Conservation (phyloP, 345 rosid genomes). For the Syzygium aromaticum region DNA sequence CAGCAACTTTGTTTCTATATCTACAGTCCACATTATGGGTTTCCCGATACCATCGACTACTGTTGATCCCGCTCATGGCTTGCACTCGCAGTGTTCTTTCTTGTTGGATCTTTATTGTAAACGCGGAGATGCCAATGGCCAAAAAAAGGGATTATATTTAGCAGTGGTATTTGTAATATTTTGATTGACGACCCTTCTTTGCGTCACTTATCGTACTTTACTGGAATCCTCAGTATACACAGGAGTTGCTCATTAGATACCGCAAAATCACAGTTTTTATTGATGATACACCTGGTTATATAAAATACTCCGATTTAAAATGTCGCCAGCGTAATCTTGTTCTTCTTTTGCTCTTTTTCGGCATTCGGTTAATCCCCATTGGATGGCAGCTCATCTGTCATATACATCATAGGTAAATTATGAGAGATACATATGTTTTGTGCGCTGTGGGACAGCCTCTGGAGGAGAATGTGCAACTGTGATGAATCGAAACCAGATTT, state of each 20-base stretch:
- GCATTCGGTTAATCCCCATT: neutral
- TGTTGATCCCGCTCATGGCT: neutral
- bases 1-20: neutral
- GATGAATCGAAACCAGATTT: neutral
- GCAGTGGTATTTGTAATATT: neutral
- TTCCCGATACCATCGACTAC: neutral
- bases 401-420: neutral
- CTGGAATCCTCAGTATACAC: neutral
- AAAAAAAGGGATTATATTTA: neutral
- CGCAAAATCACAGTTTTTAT: neutral
- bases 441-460: neutral
- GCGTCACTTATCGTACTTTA: neutral
- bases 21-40: neutral
- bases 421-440: neutral
- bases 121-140: neutral
- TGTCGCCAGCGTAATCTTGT: neutral
- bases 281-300: neutral
- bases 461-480: neutral
- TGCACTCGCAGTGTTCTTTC: neutral
- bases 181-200: neutral
- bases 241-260: neutral
- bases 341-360: neutral
- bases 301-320: too few species aligned
- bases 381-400: neutral
- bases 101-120: neutral